phyloP scores from a whole-genome alignment of 768 basidiomycete genomes.

The Hysterangium stoloniferum region DNA sequence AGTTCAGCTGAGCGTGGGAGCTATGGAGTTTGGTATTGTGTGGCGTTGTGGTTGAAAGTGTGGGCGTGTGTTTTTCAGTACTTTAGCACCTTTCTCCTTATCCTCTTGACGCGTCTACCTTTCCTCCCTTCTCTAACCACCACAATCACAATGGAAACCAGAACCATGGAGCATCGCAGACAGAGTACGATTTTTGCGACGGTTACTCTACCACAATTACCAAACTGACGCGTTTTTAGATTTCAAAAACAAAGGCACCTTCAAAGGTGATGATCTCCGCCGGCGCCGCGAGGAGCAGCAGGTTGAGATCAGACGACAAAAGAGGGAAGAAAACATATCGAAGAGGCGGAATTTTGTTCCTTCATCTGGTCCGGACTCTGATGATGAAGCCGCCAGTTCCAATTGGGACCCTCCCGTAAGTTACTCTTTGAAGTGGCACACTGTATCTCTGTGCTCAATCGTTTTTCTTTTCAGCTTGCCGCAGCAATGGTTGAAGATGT shows the following conservation, averaged over 20 bases:
- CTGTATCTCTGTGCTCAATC: conserved; percentile 13
- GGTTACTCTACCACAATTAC: conserved; percentile 13
- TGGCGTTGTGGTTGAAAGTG: not conserved
- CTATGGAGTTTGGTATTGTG: not conserved
- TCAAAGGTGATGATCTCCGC: conserved; percentile 90
- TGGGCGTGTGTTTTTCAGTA: not conserved
- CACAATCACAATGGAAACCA: conserved; percentile 47
- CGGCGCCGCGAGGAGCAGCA: conserved; percentile 97
- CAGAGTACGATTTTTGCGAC: conserved; percentile 39
- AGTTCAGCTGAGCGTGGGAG: not conserved
- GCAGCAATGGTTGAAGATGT: conserved; percentile 92
- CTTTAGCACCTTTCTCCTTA: not conserved
- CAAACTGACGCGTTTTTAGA: conserved; percentile 32
- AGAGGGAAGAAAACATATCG: conserved; percentile 96
- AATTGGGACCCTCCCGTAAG: conserved; percentile 74
- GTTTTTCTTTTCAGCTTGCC: conserved; percentile 45
- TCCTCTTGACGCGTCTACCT: conserved; percentile 8
- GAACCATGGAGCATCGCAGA: conserved; percentile 68
- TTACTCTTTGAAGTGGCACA: conserved; percentile 18
- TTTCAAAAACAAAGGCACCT: conserved; percentile 85
- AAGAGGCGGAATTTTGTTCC: conserved; percentile 94
- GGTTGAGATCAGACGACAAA: conserved; percentile 97
- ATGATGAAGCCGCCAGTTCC: conserved; percentile 70
- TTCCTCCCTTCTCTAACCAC: conserved; percentile 7
- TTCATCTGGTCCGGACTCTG: conserved; percentile 68